Evolutionary conservation across 257 asterid species (phyloP).

Genomic region (Ilex asprella): DNA sequence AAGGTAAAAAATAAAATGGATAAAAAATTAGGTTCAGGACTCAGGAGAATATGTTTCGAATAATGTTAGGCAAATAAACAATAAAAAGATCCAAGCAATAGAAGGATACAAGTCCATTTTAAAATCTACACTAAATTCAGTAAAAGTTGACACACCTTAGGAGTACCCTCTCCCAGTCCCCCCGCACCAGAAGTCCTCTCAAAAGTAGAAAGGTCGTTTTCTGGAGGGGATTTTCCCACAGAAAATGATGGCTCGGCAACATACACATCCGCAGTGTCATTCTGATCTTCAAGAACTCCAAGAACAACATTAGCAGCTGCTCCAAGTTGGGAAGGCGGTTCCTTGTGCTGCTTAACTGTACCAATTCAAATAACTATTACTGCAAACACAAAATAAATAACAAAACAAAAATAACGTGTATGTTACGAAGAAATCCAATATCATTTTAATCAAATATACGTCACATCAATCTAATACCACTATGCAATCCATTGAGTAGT

Average conservation of each 20-base stretch:
- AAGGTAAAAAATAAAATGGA: too few species aligned
- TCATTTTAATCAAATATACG: too few species aligned
- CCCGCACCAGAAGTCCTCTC: conserved; percentile 53
- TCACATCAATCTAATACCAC: too few species aligned
- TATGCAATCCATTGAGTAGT: too few species aligned
- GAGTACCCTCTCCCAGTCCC: conserved; percentile 94
- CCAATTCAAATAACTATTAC: conserved; percentile 13
- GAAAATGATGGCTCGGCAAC: conserved; percentile 58
- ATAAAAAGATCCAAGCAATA: neutral
- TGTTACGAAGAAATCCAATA: too few species aligned
- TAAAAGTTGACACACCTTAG: conserved; percentile 52
- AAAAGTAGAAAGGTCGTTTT: conserved; percentile 39
- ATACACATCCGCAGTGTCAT: conserved; percentile 41
- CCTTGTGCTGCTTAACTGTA: conserved; percentile 36
- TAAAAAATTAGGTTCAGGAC: too few species aligned
- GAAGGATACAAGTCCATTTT: neutral
- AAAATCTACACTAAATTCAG: too few species aligned
- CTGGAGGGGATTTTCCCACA: conserved; percentile 79
- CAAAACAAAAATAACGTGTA: conserved; percentile 3
- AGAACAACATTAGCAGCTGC: conserved; percentile 25
- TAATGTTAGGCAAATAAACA: too few species aligned
- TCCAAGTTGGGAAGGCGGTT: conserved; percentile 29
- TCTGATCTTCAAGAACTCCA: conserved; percentile 31
- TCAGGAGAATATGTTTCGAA: neutral
- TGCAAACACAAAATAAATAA: conserved; percentile 10